A percentile compares a stretch with the other conserved stretches of the same genome.
Evolutionary conservation across 1,284 basidiomycete species (phyloP).

Genomic region (Austropuccinia psidii): DNA sequence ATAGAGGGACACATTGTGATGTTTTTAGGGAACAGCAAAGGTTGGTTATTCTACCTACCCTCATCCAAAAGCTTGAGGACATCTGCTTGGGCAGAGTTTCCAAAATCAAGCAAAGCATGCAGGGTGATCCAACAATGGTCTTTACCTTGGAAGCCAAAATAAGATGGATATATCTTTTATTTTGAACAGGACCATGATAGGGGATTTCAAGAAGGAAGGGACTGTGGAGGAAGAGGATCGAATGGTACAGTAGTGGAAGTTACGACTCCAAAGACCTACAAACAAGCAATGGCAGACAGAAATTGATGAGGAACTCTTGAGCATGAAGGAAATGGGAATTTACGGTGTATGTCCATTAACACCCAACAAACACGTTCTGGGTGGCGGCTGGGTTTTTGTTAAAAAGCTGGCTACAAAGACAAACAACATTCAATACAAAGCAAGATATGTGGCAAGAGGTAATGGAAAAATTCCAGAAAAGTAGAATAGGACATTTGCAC

Average conservation of each 20-base stretch:
- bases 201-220: too few species aligned
- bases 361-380: background rate
- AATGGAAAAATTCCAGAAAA: background rate
- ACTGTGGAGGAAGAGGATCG: too few species aligned
- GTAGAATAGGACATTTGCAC: background rate
- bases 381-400: background rate
- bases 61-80: background rate
- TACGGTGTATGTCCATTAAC: background rate
- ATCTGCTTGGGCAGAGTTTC: too few species aligned
- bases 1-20: background rate
- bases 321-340: background rate
- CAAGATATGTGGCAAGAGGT: background rate
- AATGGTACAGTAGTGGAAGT: background rate
- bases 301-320: background rate
- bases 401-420: too few species aligned
- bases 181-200: too few species aligned
- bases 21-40: background rate
- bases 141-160: too few species aligned
- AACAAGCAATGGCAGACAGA: too few species aligned
- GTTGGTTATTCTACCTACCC: background rate
- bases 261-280: background rate
- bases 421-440: background rate
- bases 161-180: too few species aligned
- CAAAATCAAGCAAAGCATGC: too few species aligned
- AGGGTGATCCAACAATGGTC: too few species aligned